Percentiles rank a stretch among this genome's conserved stretches.
phyloP scores from a whole-genome alignment of 768 basidiomycete genomes.

The Brasilioporus rufonigricans region DNA sequence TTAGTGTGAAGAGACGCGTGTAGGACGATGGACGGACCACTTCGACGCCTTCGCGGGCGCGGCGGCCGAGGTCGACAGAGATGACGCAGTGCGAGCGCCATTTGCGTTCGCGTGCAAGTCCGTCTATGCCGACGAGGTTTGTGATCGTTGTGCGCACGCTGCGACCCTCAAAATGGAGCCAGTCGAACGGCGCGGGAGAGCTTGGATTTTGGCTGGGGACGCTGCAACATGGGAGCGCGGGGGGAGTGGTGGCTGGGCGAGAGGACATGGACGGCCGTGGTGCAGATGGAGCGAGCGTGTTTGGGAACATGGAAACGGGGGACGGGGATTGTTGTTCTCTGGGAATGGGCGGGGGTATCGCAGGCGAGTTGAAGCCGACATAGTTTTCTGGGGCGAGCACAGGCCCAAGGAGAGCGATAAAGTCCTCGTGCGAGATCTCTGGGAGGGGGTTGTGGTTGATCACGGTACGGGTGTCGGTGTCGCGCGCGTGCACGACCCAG shows the following conservation, averaged over 20 bases:
- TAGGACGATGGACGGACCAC: slow-evolving; percentile 48
- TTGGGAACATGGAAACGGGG: slow-evolving; percentile 31
- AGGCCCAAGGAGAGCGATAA: slow-evolving; percentile 77
- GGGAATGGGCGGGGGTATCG: slow-evolving; percentile 12
- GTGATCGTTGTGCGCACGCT: slow-evolving; percentile 75
- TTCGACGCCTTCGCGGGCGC: slow-evolving; percentile 74
- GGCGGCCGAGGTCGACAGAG: slow-evolving; percentile 74
- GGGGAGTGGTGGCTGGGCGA: slow-evolving; percentile 31
- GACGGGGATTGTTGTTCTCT: slow-evolving; percentile 23
- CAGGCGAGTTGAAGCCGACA: slow-evolving; percentile 23
- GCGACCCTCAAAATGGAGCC: slow-evolving; percentile 84
- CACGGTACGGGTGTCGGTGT: slow-evolving; percentile 61
- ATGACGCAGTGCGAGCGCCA: slow-evolving; percentile 84
- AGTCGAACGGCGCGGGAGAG: slow-evolving; percentile 79
- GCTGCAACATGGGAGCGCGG: slow-evolving; percentile 15
- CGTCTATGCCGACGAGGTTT: slow-evolving; percentile 78
- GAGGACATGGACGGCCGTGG: slow-evolving; percentile 35
- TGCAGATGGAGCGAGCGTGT: slow-evolving; percentile 22
- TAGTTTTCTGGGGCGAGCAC: slow-evolving; percentile 82
- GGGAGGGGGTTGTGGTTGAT: slow-evolving; percentile 88
- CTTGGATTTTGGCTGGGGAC: slow-evolving; percentile 42
- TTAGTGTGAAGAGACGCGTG: background rate
- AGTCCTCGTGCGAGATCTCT: slow-evolving; percentile 85
- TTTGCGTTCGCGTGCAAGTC: slow-evolving; percentile 77
- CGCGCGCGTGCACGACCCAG: slow-evolving; percentile 78